These are phyloP conservation scores for Geotrichum ghanense DNA, from an alignment of 805 yeast genomes.

Conservation along the genomic window DNA sequence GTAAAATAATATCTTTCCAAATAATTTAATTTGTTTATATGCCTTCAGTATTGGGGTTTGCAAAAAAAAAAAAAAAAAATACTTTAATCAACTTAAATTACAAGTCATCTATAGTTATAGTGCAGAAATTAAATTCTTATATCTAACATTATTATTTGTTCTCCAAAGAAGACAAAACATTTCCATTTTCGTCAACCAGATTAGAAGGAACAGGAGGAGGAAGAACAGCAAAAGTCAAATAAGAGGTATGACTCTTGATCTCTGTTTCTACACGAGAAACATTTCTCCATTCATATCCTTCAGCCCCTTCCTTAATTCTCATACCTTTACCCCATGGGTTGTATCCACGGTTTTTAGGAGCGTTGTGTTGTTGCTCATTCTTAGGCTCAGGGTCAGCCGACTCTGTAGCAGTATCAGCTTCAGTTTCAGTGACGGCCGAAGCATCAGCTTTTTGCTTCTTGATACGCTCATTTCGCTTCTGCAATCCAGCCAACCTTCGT, in stretches of 20 bases:
- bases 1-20: no score
- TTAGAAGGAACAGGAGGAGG: constrained; percentile 21
- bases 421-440: not conserved
- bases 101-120: no score
- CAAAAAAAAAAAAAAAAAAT: no score
- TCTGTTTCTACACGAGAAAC: constrained; percentile 81
- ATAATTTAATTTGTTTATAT: no score
- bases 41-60: no score
- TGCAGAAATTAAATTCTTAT: no score
- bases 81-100: no score
- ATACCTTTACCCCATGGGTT: constrained; percentile 92
- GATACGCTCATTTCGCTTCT: constrained; percentile 19
- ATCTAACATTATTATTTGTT: not conserved
- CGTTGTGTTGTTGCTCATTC: constrained; percentile 7
- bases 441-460: constrained; percentile 6
- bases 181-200: constrained; percentile 1
- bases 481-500: constrained; percentile 44
- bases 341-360: constrained; percentile 32
- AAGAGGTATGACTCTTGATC: constrained; percentile 87
- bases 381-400: constrained; percentile 10
- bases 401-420: constrained; percentile 3
- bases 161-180: not conserved
- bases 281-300: constrained; percentile 62
- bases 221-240: constrained; percentile 73
- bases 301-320: constrained; percentile 82